Evolutionary conservation across 2,329 filamentous ascomycete genomes (phyloP), one percentile per base, ranked within the genome.

Genomic region (Ascochyta viciae-villosae): DNA sequence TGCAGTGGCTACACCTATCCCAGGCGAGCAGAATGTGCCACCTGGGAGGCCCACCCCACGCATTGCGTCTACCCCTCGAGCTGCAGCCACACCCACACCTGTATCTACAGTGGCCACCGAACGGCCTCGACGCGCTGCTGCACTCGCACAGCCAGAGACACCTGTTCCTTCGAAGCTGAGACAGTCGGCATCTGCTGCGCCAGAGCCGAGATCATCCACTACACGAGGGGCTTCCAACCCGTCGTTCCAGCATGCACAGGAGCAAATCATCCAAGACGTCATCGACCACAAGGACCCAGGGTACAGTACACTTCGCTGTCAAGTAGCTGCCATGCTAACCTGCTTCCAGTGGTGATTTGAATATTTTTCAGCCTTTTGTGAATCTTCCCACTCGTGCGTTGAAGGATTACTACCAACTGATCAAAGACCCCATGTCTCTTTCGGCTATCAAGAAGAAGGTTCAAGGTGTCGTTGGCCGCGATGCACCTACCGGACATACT

Each of bases 391-490:
- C 89, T 26, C 86, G 91, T 29, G 83, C 83, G 43, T 78, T 96
- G 40, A 91, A 88, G 65, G 92, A 96, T 68, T 97, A 97, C 74
- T 96, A 95, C 74, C 86, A 89, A 66, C 79, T 94, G 54, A 95
- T 97, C 65, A 85, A 86, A 53, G 87, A 93, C 58, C 93, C 93
- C 0, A 82, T 94, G 33, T 95, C 91, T 0, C 78, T 97, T 29
- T 89, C 87, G 64, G 87, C 86, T 53, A 82, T 96, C 10, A 87
- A 92, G 71, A 94, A 93, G 75, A 83, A 87, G 60, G 86, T 94
- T 23, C 87, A 87, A 57, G 92, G 91, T 26, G 83, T 89, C 26
- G 85, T 89, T 61, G 88, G 89, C 22, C 85, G 89, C 40, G 83
- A 85, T 38, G 84, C 86, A 24, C 82, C 85, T 6, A 82, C 83